Evolutionary conservation across 176 grass and related monocot species (phyloP).

Genomic region (Cenchrus americanus): DNA sequence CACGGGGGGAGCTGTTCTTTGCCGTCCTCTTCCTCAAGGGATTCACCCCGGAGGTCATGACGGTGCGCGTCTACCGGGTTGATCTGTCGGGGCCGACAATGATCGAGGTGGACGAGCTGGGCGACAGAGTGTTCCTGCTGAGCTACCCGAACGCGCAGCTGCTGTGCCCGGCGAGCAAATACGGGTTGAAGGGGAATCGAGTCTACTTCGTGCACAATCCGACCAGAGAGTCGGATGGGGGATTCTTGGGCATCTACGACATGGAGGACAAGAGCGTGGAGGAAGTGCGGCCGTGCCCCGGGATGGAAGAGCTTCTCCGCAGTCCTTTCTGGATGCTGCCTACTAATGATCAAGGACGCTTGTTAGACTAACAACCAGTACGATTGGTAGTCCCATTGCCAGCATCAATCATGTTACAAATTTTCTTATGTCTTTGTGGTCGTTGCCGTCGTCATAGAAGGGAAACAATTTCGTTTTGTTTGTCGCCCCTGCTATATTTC

Average conservation of each 20-base stretch:
- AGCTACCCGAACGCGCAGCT: neutral
- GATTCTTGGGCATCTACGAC: neutral
- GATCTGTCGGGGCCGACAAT: too few species aligned
- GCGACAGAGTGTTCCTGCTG: neutral
- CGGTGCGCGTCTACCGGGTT: too few species aligned
- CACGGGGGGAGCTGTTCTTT: too few species aligned
- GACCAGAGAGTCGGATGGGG: neutral
- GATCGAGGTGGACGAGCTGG: neutral
- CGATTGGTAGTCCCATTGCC: too few species aligned
- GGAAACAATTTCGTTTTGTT: too few species aligned
- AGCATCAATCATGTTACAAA: too few species aligned
- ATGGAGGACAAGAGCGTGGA: neutral
- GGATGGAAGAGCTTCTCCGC: neutral
- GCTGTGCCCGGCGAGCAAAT: constrained; percentile 1
- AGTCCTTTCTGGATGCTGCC: constrained; percentile 22
- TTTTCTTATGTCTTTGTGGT: too few species aligned
- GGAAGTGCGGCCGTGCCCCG: neutral
- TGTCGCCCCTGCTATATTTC: too few species aligned
- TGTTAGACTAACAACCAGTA: too few species aligned
- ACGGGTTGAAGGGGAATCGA: neutral
- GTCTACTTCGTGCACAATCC: neutral
- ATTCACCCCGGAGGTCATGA: too few species aligned
- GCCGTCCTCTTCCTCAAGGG: too few species aligned
- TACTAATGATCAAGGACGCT: neutral
- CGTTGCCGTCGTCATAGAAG: too few species aligned